phyloP scores from a whole-genome alignment of 2,329 filamentous ascomycete genomes.

The Verticillium zaregamsianum region DNA sequence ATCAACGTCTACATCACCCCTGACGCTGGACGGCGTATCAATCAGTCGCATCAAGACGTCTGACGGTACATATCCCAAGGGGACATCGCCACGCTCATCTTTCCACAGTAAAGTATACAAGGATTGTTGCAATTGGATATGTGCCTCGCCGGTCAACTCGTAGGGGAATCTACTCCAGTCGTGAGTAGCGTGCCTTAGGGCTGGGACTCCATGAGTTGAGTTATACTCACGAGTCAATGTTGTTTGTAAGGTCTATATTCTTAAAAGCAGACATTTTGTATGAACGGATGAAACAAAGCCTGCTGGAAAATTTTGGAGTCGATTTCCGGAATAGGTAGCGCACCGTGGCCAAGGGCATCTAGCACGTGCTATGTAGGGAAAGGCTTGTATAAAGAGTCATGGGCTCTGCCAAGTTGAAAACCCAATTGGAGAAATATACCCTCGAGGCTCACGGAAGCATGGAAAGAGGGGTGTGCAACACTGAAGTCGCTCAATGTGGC shows the following conservation, averaged over 20 bases:
- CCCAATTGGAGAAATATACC: not conserved
- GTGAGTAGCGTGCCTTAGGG: not conserved
- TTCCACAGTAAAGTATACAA: slow-evolving; percentile 65
- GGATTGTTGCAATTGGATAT: slow-evolving; percentile 50
- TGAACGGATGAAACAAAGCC: not conserved
- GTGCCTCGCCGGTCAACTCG: slow-evolving; percentile 53
- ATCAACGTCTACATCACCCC: slow-evolving; percentile 60
- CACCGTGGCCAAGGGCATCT: not conserved
- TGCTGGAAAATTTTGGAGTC: not conserved
- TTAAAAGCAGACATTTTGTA: slow-evolving; percentile 10
- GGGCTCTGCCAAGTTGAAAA: not conserved
- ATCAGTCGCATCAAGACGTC: slow-evolving; percentile 45
- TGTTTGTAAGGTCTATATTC: slow-evolving; percentile 49
- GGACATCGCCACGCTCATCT: slow-evolving; percentile 57
- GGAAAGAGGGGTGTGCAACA: not conserved
- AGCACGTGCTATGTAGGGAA: not conserved
- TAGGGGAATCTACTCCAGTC: slow-evolving; percentile 68
- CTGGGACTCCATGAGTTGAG: not conserved
- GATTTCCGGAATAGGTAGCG: not conserved
- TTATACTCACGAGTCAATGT: slow-evolving; percentile 48
- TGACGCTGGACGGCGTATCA: slow-evolving; percentile 42
- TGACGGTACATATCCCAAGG: slow-evolving; percentile 59
- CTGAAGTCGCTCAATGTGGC: not conserved
- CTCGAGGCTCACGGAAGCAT: not conserved
- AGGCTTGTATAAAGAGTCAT: too few relatives aligned